These are phyloP conservation scores for Chloranthus sessilifolius DNA, from an alignment of 164 flowering plant species.

Conservation along the genomic window DNA sequence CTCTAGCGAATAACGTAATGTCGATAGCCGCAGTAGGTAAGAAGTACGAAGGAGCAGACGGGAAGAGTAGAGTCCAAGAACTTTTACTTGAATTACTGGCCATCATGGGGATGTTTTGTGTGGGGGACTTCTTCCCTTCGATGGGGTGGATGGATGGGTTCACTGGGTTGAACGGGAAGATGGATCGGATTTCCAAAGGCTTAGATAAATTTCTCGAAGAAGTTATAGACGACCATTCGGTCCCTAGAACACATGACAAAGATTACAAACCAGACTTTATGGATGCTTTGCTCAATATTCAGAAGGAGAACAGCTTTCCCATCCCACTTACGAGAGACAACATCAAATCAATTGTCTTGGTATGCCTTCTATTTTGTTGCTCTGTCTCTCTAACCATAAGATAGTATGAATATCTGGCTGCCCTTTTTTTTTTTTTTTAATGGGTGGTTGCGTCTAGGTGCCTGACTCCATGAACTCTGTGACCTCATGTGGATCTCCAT, in stretches of 20 bases:
- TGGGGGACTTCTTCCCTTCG: constrained; percentile 17
- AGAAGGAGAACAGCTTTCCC: too few relatives aligned
- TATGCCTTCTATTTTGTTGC: too few relatives aligned
- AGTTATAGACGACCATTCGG: constrained; percentile 2
- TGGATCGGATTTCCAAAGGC: constrained; percentile 5
- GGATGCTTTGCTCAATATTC: too few relatives aligned
- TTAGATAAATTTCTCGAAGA: constrained; percentile 14
- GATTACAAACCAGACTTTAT: too few relatives aligned
- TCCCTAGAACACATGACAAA: not conserved
- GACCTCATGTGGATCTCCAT: too few relatives aligned
- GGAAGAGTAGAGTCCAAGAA: not conserved
- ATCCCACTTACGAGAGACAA: too few relatives aligned
- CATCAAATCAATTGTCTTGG: too few relatives aligned
- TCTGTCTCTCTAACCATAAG: too few relatives aligned
- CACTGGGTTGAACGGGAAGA: constrained; percentile 11
- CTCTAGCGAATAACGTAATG: constrained; percentile 8
- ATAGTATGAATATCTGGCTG: too few relatives aligned
- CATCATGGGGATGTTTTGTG: constrained; percentile 9
- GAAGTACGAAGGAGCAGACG: constrained; percentile 7
- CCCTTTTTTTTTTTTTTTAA: too few relatives aligned
- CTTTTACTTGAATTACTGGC: constrained; percentile 5
- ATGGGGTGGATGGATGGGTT: constrained; percentile 18
- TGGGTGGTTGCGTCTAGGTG: too few relatives aligned
- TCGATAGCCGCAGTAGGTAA: constrained; percentile 16
- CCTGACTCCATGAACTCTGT: too few relatives aligned